phyloP scores from a whole-genome alignment of 139 green algal species.

The Coelastrella sp. region DNA sequence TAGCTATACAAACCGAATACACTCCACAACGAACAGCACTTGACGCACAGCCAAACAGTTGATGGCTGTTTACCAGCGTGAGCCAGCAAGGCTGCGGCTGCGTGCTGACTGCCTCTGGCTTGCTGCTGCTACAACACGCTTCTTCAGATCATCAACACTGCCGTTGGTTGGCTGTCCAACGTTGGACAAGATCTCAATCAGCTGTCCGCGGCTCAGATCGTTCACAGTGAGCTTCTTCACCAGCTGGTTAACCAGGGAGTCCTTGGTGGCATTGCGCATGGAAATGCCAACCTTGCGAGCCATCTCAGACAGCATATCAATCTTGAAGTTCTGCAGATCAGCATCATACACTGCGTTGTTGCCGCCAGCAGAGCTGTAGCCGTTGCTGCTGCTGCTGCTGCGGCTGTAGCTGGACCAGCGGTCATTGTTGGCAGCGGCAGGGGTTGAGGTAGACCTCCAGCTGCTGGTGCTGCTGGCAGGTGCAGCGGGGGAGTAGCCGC shows the following conservation, averaged over 20 bases:
- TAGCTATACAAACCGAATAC: neutral
- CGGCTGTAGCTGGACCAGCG: constrained; percentile 38
- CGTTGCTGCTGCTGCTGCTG: constrained; percentile 36
- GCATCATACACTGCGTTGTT: constrained; percentile 5
- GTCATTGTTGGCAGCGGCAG: constrained; percentile 24
- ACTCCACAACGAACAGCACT: neutral
- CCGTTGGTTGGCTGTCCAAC: constrained; percentile 23
- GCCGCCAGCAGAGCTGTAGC: neutral
- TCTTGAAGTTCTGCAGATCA: constrained; percentile 43
- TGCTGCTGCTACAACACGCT: constrained; percentile 12
- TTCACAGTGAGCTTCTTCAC: neutral
- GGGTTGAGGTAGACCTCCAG: constrained; percentile 27
- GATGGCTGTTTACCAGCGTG: constrained; percentile 24
- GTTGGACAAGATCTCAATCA: constrained; percentile 42
- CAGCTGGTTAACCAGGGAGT: constrained; percentile 28
- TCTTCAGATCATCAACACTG: constrained; percentile 37
- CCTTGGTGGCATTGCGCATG: constrained; percentile 47
- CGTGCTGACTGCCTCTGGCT: constrained; percentile 43
- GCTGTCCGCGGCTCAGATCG: constrained; percentile 40
- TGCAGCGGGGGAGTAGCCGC: constrained; percentile 30
- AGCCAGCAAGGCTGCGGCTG: constrained; percentile 15
- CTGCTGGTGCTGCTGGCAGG: constrained; percentile 15
- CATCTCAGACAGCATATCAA: constrained; percentile 29
- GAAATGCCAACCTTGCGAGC: constrained; percentile 42
- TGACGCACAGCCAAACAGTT: neutral